A percentile compares a stretch with the other conserved stretches of the same genome.
Conservation (phyloP, 371 early-diverging fungal species). For the Umbelopsis sp. region DNA sequence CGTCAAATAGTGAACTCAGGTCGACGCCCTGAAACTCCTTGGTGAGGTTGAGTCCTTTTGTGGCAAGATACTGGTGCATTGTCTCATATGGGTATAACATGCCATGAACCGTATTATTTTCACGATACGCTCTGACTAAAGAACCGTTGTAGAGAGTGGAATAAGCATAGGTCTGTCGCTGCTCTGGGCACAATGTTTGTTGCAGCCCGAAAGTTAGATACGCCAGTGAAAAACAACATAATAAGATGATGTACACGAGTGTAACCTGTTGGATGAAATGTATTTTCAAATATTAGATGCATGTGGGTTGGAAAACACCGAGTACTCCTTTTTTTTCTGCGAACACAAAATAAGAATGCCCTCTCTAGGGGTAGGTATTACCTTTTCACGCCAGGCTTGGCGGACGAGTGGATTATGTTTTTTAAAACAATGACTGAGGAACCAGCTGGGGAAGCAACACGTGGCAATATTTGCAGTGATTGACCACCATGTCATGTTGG, state of each 20-base stretch:
- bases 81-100: conserved; percentile 42
- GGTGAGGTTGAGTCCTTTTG: conserved; percentile 45
- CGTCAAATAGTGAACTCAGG: conserved; percentile 52
- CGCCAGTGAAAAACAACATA: conserved; percentile 67
- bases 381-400: conserved; percentile 17
- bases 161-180: conserved; percentile 33
- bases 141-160: conserved; percentile 22
- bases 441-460: conserved; percentile 12
- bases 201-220: conserved; percentile 74
- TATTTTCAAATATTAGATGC: not conserved
- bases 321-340: not conserved
- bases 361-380: conserved; percentile 2
- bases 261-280: conserved; percentile 43
- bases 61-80: conserved; percentile 42
- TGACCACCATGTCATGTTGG: conserved; percentile 9
- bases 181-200: conserved; percentile 51
- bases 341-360: not conserved
- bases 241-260: conserved; percentile 66
- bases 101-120: conserved; percentile 54
- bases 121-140: conserved; percentile 24
- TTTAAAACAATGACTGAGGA: conserved; percentile 8
- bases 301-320: not conserved
- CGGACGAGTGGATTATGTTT: conserved; percentile 8
- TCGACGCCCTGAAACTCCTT: conserved; percentile 56
- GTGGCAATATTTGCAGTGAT: conserved; percentile 14